Evolutionary conservation across 2,329 filamentous ascomycete species (phyloP).

Genomic region (Stachybotrys elegans): DNA sequence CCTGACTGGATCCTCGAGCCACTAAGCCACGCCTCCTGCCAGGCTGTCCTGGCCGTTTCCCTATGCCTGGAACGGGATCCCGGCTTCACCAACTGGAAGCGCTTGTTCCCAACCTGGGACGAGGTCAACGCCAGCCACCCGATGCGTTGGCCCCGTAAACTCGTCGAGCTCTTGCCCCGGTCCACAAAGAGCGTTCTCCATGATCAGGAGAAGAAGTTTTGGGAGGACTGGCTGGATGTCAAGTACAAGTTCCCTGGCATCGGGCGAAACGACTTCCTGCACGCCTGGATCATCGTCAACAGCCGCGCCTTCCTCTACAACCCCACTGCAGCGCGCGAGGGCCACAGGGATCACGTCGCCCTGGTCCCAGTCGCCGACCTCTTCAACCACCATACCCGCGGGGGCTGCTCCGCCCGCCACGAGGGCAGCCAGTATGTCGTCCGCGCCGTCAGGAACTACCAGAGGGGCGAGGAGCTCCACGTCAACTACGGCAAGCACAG

Average conservation of each 20-base stretch:
- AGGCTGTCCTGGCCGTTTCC: slow-evolving; percentile 67
- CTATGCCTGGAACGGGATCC: slow-evolving; percentile 49
- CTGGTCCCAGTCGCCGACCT: slow-evolving; percentile 70
- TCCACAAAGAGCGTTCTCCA: slow-evolving; percentile 39
- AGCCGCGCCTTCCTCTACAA: slow-evolving; percentile 59
- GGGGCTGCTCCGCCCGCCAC: slow-evolving; percentile 48
- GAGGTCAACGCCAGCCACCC: slow-evolving; percentile 47
- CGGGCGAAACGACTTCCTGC: slow-evolving; percentile 14
- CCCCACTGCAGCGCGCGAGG: slow-evolving; percentile 35
- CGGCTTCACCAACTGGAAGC: slow-evolving; percentile 54
- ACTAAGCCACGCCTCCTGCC: slow-evolving; percentile 56
- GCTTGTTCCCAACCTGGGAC: slow-evolving; percentile 57
- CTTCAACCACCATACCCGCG: slow-evolving; percentile 53
- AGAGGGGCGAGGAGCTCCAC: slow-evolving; percentile 57
- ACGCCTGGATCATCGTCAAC: slow-evolving; percentile 57
- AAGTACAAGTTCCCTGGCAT: slow-evolving; percentile 21
- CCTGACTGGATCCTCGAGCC: slow-evolving; percentile 46
- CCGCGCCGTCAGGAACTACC: slow-evolving; percentile 44
- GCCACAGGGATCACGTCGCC: slow-evolving; percentile 56
- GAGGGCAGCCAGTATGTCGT: slow-evolving; percentile 49
- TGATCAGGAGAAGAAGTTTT: slow-evolving; percentile 45
- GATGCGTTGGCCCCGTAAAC: slow-evolving; percentile 40
- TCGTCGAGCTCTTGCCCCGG: slow-evolving; percentile 42
- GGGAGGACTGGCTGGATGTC: slow-evolving; percentile 32
- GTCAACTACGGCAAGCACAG: slow-evolving; percentile 65